Base-by-base conservation (phyloP, 2,329 filamentous ascomycete species). In the Neofusicoccum kwambonambiense region DNA sequence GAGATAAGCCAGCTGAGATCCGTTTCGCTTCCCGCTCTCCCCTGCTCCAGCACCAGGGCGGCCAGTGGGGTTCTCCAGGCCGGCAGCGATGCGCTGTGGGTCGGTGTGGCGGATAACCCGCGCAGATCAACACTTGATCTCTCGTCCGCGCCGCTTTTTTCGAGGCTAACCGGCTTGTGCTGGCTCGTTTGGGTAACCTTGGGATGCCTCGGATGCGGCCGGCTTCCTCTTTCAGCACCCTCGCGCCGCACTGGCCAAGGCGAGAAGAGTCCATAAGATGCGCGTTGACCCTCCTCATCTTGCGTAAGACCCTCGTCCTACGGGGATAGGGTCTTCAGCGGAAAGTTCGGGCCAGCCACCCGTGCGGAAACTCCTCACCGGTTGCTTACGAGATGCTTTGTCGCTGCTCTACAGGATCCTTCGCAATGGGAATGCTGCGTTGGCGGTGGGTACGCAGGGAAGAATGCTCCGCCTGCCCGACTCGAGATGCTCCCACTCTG, bases 61-160 rank as follows among this genome's bases (percentile, higher is more conserved):
- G 41, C 17, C 35, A 34, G 58, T 62, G 58, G 58, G 58, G 45
- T 42, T 51, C 58, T 62, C 58, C 58, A 62, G 45, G 45, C 35
- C 34, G 58, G 58, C 41, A 51, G 47, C 45, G 47, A 51, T 45
- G 17, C 37, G 19, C 31, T 62, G 58, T 62, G 58, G 58, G 58
- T 62, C 58, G 22, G 22, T 2, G 58, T 50, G 45, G 45, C 58
- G 45, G 58, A 51, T 50, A 42, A 22, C 58, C 58, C 31, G 37
- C 58, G 58, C 45, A 50, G 58, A 62, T 62, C 58, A 51, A 39
- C 47, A 17, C 58, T 62, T 34, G 58, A 60, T 62, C 58, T 62
- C 58, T 62, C 54, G 22, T 44, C 54, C 39, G 39, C 54, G 41
- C 54, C 54, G 54, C 54, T 45, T 58, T 58, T 58, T 39, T 17